A percentile compares a stretch with the other conserved stretches of the same genome.
Conservation (phyloP, 257 asterid genomes). For the Capsicum rhomboideum region DNA sequence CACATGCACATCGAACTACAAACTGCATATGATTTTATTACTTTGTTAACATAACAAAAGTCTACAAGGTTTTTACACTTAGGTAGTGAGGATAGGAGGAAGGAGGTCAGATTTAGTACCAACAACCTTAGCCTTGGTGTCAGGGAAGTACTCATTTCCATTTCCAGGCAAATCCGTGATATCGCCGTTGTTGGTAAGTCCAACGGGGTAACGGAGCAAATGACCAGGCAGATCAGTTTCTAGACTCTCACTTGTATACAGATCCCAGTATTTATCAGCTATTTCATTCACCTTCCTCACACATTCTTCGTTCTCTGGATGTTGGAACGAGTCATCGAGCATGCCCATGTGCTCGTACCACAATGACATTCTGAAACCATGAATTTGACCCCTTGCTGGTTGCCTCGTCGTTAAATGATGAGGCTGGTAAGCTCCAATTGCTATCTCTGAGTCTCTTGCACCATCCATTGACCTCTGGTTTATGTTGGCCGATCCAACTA, state of each 20-base stretch:
- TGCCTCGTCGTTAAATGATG: constrained; percentile 40
- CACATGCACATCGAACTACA: neutral
- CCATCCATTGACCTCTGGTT: constrained; percentile 97
- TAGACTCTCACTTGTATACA: constrained; percentile 37
- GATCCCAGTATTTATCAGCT: constrained; percentile 69
- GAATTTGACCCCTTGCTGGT: constrained; percentile 78
- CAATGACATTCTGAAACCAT: constrained; percentile 77
- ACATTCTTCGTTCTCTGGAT: constrained; percentile 51
- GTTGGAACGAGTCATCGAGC: constrained; percentile 61
- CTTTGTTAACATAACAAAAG: neutral
- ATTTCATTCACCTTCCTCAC: constrained; percentile 41
- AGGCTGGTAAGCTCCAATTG: constrained; percentile 86
- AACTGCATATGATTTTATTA: neutral
- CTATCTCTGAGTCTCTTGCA: constrained; percentile 80
- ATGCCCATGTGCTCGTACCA: constrained; percentile 94
- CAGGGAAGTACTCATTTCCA: constrained; percentile 62
- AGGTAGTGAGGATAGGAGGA: constrained; percentile 75
- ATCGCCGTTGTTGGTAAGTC: constrained; percentile 36
- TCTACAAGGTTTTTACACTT: neutral
- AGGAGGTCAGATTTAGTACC: constrained; percentile 64
- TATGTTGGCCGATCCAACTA: constrained; percentile 87
- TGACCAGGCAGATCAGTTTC: constrained; percentile 64
- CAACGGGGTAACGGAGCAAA: constrained; percentile 67
- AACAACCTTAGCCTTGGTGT: constrained; percentile 58
- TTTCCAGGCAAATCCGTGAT: constrained; percentile 57